Percentiles rank a stretch among this genome's conserved stretches.
Evolutionary conservation across 139 green algal genomes (phyloP).

Genomic region (Chlamydomonas incerta): DNA sequence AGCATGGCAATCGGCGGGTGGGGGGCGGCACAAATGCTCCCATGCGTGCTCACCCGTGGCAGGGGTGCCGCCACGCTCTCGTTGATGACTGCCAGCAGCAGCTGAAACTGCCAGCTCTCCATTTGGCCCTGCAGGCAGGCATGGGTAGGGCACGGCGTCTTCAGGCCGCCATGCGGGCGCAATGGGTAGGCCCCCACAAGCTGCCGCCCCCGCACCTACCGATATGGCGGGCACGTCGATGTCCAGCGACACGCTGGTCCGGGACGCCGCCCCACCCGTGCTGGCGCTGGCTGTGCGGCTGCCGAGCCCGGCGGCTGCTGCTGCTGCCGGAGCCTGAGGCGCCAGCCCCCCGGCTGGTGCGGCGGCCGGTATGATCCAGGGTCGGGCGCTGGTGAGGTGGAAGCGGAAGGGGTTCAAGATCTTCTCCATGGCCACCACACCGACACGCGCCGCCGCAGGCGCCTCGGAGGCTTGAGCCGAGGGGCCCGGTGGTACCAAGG

Average conservation of each 20-base stretch:
- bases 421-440: slow-evolving; percentile 9
- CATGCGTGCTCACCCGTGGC: slow-evolving; percentile 51
- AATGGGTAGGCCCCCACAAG: too few species aligned
- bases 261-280: too few species aligned
- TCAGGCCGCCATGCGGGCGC: too few species aligned
- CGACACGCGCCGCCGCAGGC: too few species aligned
- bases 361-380: not conserved
- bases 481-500: not conserved
- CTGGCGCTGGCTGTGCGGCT: not conserved
- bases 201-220: too few species aligned
- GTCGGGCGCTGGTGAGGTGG: not conserved
- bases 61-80: slow-evolving; percentile 52
- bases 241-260: slow-evolving; percentile 40
- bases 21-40: too few species aligned
- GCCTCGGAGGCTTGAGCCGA: too few species aligned
- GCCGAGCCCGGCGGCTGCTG: not conserved
- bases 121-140: slow-evolving; percentile 57
- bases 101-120: slow-evolving; percentile 77
- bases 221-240: slow-evolving; percentile 53
- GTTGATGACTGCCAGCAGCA: slow-evolving; percentile 73
- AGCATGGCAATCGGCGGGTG: too few species aligned
- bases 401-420: slow-evolving; percentile 33
- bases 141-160: too few species aligned
- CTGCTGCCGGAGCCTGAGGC: not conserved
- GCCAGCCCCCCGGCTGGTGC: not conserved